Evolutionary conservation across 2,329 filamentous ascomycete species (phyloP), one percentile per base, ranked within the genome.

Genomic region (Ophiostoma fasciatum): DNA sequence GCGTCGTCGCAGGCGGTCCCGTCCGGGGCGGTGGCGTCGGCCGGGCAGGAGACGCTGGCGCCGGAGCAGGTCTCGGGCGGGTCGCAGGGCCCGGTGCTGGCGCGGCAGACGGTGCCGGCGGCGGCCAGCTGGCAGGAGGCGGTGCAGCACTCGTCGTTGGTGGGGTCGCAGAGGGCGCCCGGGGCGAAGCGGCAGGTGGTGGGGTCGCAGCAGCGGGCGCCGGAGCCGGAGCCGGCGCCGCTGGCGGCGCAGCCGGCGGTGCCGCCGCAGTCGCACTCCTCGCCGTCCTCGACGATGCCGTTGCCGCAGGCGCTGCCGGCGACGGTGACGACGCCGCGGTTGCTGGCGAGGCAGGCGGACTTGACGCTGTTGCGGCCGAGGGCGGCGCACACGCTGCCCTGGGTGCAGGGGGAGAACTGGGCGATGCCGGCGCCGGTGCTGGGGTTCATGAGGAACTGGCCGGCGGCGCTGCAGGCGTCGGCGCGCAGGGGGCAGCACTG

Each of bases 211-310:
- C 90, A 98, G 12, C 55, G 51, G 58, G 96, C 90, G 49, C 66
- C 58, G 18, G 64, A 71, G 53, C 90, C 96, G 27, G 71, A 71
- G 12, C 62, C 57, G 12, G 64, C 60, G 37, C 88, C 88, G 58
- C 96, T 90, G 49, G 66, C 58, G 18, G 64, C 72, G 53, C 90
- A 98, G 27, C 71, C 72, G 12, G 62, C 57, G 12, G 64, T 60
- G 37, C 88, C 88, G 43, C 90, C 90, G 50, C 90, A 98, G 57
- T 98, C 90, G 58, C 90, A 98, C 36, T 98, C 81, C 58, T 98
- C 90, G 44, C 84, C 90, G 14, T 71, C 64, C 59, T 96, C 90
- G 34, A 98, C 90, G 45, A 98, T 96, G 36, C 90, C 90, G 57
- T 98, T 98, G 39, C 90, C 90, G 57, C 90, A 98, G 52, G 87